These are phyloP conservation scores for Cucurbita maxima DNA, from an alignment of 306 rosid genomes.

Conservation along the genomic window DNA sequence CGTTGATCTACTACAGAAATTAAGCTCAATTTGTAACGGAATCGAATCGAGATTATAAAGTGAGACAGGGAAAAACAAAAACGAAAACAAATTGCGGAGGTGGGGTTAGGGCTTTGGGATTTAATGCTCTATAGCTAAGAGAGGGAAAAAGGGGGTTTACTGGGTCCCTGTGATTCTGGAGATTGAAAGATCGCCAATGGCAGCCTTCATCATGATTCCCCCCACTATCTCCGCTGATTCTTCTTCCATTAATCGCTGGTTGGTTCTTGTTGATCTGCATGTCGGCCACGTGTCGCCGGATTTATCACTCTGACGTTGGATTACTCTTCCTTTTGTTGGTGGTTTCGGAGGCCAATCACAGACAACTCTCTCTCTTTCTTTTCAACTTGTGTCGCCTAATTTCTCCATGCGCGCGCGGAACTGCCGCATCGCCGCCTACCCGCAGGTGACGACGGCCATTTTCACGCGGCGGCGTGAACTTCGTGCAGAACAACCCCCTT, in stretches of 20 bases:
- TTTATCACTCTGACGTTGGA: constrained; percentile 29
- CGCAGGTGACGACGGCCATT: not conserved
- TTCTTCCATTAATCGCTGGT: constrained; percentile 11
- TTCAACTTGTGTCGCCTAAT: not conserved
- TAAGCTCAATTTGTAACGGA: not conserved
- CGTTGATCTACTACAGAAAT: not conserved
- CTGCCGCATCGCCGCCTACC: not conserved
- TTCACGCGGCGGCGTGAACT: not conserved
- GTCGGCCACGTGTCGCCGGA: constrained; percentile 71
- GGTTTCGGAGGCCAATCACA: constrained; percentile 38
- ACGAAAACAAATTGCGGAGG: not conserved
- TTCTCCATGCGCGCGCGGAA: not conserved
- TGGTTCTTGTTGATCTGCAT: constrained; percentile 21
- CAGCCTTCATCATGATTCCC: constrained; percentile 39
- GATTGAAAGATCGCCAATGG: constrained; percentile 6
- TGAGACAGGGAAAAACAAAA: not conserved
- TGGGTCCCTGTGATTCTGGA: not conserved
- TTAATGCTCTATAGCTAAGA: constrained; percentile 9
- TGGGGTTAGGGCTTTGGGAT: not conserved
- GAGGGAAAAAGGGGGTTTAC: not conserved
- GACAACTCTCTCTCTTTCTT: constrained; percentile 21
- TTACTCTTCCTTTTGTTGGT: constrained; percentile 28
- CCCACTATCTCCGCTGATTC: constrained; percentile 34
- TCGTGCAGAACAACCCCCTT: not conserved
- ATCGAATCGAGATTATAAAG: not conserved